Percentiles rank a stretch among this genome's conserved stretches.
Conservation (phyloP, 2,329 filamentous ascomycete species). For the Fusarium heterosporum region DNA sequence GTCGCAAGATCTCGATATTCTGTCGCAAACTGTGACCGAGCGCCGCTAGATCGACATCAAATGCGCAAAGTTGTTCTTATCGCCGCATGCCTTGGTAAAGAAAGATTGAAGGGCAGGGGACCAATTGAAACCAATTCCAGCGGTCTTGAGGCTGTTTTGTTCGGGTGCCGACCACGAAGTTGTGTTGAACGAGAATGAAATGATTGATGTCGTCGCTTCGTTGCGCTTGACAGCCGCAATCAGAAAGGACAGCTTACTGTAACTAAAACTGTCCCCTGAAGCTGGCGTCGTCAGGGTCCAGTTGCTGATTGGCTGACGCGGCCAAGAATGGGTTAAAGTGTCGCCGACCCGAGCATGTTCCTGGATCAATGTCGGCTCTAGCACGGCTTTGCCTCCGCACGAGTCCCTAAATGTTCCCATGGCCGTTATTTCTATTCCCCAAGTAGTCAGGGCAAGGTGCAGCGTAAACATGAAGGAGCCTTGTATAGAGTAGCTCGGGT, state of each 20-base stretch:
- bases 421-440: no score
- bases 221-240: conserved; percentile 34
- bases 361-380: conserved; percentile 4
- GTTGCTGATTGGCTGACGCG: conserved; percentile 38
- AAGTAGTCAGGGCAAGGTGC: not conserved
- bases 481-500: no score
- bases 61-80: conserved; percentile 31
- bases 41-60: conserved; percentile 34
- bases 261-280: conserved; percentile 43
- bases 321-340: conserved; percentile 43
- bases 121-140: conserved; percentile 28
- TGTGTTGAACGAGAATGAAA: conserved; percentile 22
- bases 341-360: conserved; percentile 38
- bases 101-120: conserved; percentile 15
- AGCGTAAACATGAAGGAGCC: not conserved
- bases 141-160: conserved; percentile 17
- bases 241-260: conserved; percentile 47
- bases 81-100: conserved; percentile 41
- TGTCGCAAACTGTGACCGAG: conserved; percentile 34
- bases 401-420: not conserved
- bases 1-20: conserved; percentile 12
- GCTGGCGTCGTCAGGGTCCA: conserved; percentile 39
- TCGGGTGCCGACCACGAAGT: conserved; percentile 4
- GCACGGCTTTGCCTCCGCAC: not conserved
- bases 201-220: conserved; percentile 31